Evolutionary conservation across 2,329 filamentous ascomycete species (phyloP), one percentile per base, ranked within the genome.

Genomic region (Alternaria sp.): DNA sequence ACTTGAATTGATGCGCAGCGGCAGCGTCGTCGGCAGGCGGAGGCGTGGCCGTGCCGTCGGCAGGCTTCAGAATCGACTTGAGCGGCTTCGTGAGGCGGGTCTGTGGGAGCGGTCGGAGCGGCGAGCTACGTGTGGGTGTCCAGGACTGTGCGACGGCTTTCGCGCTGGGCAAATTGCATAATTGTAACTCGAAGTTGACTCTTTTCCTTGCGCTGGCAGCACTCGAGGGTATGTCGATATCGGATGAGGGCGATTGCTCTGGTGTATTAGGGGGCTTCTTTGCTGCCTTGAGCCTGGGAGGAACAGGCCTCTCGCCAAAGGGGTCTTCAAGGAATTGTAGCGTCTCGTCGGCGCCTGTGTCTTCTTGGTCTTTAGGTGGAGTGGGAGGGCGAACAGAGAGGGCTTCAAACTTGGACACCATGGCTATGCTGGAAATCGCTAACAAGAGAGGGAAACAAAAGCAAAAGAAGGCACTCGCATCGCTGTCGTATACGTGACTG

Each of bases 61-160:
- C 86, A 22, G 88, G 85, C 77, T 99, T 99, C 61, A 99, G 85
- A 54, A 99, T 99, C 4, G 89, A 90, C 70, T 89, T 90, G n/a
- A 85, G 75, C 6, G 88, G 86, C 64, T 83, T 86, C 44, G 80
- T 82, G 64, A 86, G 82, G 62, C 83, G 83, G 41, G 80, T 81
- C 56, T 82, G 82, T 34, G 81, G 83, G 4, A 86, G 73, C 26
- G 79, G 77, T 52, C 82, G 80, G 18, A 84, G 67, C 7, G 81
- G 79, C n/a, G 81, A 79, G 65, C 79, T 81, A 48, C 78, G 69
- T 7, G 68, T 70, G 7, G 75, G 74, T 9, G 74, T 75, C 67
- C 69, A 75, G 28, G 67, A 67, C 47, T 69, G 68, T 39, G 64
- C 63, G 26, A 64, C 22, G 7, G 66, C 59, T 48, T 62, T 66